Percentiles rank a stretch among this genome's conserved stretches.
Evolutionary conservation across 2,329 filamentous ascomycete genomes (phyloP).

Genomic region (Colletotrichum shisoi): DNA sequence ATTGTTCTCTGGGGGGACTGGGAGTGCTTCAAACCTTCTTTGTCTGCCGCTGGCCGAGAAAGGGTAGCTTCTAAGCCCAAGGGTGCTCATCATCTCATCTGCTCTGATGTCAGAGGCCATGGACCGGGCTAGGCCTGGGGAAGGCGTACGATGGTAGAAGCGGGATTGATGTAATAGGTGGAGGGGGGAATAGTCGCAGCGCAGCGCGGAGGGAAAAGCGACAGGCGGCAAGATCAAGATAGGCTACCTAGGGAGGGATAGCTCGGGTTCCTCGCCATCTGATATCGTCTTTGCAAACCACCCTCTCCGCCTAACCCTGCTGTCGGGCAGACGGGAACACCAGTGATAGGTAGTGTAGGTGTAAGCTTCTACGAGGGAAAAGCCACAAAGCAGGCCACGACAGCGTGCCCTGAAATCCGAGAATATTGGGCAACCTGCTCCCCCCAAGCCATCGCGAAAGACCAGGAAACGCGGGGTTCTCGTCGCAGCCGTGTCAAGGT

Average conservation of each 20-base stretch:
- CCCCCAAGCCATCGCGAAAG: neutral
- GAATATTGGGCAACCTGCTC: neutral
- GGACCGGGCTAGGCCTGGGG: constrained; percentile 10
- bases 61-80: neutral
- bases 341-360: too few relatives aligned
- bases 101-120: constrained; percentile 23
- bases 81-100: constrained; percentile 2
- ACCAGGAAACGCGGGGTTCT: constrained; percentile 20
- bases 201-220: constrained; percentile 5
- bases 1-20: neutral
- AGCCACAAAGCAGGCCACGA: constrained; percentile 9
- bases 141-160: constrained; percentile 11
- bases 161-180: neutral
- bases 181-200: constrained; percentile 1
- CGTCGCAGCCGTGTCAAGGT: neutral
- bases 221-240: neutral
- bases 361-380: constrained; percentile 14
- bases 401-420: constrained; percentile 12
- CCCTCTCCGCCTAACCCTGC: neutral
- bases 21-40: neutral
- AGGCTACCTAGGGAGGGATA: constrained; percentile 5
- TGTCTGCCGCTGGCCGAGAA: neutral
- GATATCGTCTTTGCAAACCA: constrained; percentile 25
- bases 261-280: constrained; percentile 26
- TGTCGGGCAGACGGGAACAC: constrained; percentile 10